Evolutionary conservation across 345 rosid genomes (phyloP), one percentile per base, ranked within the genome.

Genomic region (Aquilaria sinensis): DNA sequence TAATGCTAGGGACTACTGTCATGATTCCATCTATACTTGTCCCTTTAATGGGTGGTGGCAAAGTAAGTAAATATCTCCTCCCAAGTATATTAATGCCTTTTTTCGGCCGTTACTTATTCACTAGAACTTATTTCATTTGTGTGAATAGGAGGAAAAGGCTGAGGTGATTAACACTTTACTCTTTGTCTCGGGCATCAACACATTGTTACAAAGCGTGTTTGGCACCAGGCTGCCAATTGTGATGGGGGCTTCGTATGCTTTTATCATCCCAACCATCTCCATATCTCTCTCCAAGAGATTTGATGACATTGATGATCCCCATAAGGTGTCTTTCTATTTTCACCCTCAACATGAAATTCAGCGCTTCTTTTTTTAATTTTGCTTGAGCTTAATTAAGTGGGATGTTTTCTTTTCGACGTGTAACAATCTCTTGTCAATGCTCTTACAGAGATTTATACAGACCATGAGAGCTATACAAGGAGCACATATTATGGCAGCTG

Each of bases 211-310:
- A 58, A 82, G 83, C 64, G 78, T 59, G 74, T 88, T 93, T 43
- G 97, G 98, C 47, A 71, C 82, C 62, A 67, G 97, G 62, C 86
- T 93, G 66, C 94, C 98, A 1, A 96, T 93, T 31, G 92, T 88
- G 55, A 85, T 93, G 41, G 94, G 98, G 46, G 82, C 72, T 67
- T 90, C 98, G 45, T 82, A 79, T 52, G 79, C 97, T 41, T 93
- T 73, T 74, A 62, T 86, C 62, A 84, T 93, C 67, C 97, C 96
- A 12, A 70, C 80, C 14, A 73, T 82, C 34, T 79, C 96, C 74
- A 80, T 88, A 64, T 83, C 86, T 65, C 65, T 82, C 61, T 84
- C 94, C 16, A 72, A 51, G 5, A 62, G 77, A 41, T 70, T 71
- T 70, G 45, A 63, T 70, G 29, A 31, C 12, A 72, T 63, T 59